Evolutionary conservation across 768 basidiomycete species (phyloP).

Genomic region (Suillus hirtellus): DNA sequence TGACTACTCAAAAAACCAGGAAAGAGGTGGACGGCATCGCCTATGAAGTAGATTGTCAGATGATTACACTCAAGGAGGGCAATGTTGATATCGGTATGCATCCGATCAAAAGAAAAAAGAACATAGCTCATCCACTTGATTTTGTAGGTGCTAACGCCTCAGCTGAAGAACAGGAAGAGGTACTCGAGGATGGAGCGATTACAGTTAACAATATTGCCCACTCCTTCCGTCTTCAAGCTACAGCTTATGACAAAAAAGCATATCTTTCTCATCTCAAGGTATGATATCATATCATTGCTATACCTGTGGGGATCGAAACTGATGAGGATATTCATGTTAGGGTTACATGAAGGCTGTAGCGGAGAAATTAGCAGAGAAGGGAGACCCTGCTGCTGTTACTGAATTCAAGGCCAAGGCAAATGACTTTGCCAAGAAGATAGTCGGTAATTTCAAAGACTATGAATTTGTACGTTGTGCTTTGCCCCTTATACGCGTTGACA

Average conservation of each 20-base stretch:
- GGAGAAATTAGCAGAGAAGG: constrained; percentile 48
- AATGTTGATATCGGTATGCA: constrained; percentile 85
- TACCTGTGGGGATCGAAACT: not conserved
- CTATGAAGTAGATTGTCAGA: constrained; percentile 83
- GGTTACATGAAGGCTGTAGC: constrained; percentile 95
- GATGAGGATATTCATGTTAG: constrained; percentile 37
- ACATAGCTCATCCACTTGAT: not conserved
- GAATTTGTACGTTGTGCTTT: constrained; percentile 69
- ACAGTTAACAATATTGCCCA: constrained; percentile 88
- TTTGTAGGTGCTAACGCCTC: constrained; percentile 87
- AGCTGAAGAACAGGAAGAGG: constrained; percentile 81
- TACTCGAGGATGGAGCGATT: constrained; percentile 72
- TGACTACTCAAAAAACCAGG: constrained; percentile 40
- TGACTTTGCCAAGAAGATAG: constrained; percentile 82
- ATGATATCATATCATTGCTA: constrained; percentile 20
- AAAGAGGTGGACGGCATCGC: constrained; percentile 77
- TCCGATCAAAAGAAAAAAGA: not conserved
- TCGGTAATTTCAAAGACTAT: constrained; percentile 89
- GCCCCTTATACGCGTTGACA: not conserved
- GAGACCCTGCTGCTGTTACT: constrained; percentile 58
- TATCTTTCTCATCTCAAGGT: constrained; percentile 83
- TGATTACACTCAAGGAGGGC: constrained; percentile 70
- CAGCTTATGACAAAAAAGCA: constrained; percentile 88
- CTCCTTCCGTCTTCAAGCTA: constrained; percentile 86
- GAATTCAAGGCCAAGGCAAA: constrained; percentile 83